These are phyloP conservation scores for Datura wrightii DNA, from an alignment of 257 asterid species.

Conservation along the genomic window DNA sequence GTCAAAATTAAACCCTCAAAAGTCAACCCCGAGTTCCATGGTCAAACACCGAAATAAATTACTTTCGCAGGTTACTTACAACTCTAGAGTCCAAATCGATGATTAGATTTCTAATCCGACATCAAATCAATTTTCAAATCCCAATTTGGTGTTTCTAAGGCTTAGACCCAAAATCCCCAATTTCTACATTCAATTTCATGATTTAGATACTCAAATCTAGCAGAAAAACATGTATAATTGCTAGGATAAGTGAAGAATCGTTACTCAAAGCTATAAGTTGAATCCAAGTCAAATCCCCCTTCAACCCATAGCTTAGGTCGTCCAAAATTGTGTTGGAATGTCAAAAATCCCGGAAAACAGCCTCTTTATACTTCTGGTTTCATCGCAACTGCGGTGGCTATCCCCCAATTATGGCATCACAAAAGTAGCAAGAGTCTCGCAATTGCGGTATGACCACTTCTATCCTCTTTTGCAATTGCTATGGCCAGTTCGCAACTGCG, in stretches of 20 bases:
- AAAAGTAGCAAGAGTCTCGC: not conserved
- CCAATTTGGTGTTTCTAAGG: too few relatives aligned
- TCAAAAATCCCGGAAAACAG: not conserved
- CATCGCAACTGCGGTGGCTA: not conserved
- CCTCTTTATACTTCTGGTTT: not conserved
- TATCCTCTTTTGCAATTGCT: not conserved
- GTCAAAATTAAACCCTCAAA: not conserved
- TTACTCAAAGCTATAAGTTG: not conserved
- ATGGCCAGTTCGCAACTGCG: not conserved
- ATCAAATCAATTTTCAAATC: not conserved
- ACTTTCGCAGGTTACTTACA: not conserved
- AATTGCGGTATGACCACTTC: not conserved
- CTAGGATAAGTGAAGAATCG: not conserved
- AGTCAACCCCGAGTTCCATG: not conserved
- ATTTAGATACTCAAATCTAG: not conserved
- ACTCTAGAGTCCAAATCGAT: not conserved
- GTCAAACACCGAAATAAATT: not conserved
- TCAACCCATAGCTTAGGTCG: not conserved
- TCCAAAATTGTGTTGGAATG: not conserved
- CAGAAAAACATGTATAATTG: not conserved
- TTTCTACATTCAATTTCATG: conserved; percentile 2
- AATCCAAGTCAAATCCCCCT: not conserved
- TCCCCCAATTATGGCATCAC: not conserved
- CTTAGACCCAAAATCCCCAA: not conserved
- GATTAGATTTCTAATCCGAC: not conserved